Evolutionary conservation across 164 flowering plant species (phyloP).

Genomic region (Vitis amurensis): DNA sequence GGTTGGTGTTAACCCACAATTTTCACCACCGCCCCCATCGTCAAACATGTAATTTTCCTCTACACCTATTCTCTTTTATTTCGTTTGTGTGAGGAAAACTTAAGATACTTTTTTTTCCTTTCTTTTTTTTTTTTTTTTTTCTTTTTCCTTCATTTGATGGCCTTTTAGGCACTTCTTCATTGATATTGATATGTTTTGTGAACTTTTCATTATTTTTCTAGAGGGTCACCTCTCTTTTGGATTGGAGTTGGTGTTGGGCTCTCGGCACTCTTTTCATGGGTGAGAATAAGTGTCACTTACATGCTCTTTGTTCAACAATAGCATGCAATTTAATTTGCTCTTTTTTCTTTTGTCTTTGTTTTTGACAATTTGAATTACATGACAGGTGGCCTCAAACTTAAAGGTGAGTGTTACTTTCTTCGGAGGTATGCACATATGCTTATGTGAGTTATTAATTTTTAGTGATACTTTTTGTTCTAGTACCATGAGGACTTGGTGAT

Average conservation of each 20-base stretch:
- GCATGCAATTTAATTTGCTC: not conserved
- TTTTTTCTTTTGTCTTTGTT: not conserved
- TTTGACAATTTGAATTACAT: constrained; percentile 20
- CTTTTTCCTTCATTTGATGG: not conserved
- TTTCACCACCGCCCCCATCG: constrained; percentile 56
- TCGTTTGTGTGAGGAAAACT: not conserved
- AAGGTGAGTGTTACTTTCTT: constrained; percentile 54
- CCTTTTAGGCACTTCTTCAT: not conserved
- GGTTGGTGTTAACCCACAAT: constrained; percentile 66
- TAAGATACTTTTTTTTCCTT: not conserved
- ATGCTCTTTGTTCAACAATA: not conserved
- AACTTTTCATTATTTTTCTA: constrained; percentile 26
- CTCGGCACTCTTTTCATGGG: constrained; percentile 89
- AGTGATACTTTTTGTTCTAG: not conserved
- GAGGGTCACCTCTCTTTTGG: constrained; percentile 96
- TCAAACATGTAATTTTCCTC: constrained; percentile 23
- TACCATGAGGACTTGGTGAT: too few species aligned
- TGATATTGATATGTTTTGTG: not conserved
- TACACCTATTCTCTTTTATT: not conserved
- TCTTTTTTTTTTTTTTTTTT: not conserved
- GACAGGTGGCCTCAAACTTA: constrained; percentile 57
- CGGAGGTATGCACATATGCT: constrained; percentile 13
- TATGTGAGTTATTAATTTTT: not conserved
- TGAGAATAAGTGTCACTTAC: constrained; percentile 26
- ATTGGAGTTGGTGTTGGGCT: constrained; percentile 92